Evolutionary conservation across 352 stramenopile genomes (phyloP), one percentile per base, ranked within the genome.

Genomic region (Globisporangium alternatum): DNA sequence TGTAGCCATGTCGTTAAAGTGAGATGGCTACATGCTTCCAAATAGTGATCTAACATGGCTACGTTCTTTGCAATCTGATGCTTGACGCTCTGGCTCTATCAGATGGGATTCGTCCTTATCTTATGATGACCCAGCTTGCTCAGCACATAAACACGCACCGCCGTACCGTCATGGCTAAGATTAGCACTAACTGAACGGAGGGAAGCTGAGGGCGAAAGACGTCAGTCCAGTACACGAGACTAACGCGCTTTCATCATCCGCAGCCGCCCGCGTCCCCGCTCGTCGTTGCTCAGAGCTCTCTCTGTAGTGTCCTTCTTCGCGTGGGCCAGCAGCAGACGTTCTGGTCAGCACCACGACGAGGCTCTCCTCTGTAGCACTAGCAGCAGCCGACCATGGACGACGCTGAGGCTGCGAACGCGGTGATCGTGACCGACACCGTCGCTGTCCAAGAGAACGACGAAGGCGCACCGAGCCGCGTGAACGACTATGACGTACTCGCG

Each of bases 351-450:
- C 21, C 6, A 35, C 22, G 6, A n/a, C 47, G 47, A 6, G 13
- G 22, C 2, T 30, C 17, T 33, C 35, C 17, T 33, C 35, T 17
- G 35, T 41, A 41, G 9, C 13, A 39, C 2, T 22, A 5, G 25
- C 1, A 19, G 31, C 5, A 9, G 15, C 19, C 4, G 15, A 21
- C 3, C 13, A 57, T 60, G 54, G 22, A 5, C 9, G 35, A n/a
- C 33, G 5, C 33, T 8, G 2, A 19, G 17, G 15, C 12, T 0
- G 19, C 10, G 54, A 76, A 69, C 33, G 19, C n/a, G 3, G 84
- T 91, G 67, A 89, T 89, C 30, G 81, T 90, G 72, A 91, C 84
- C 22, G 76, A 83, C 22, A 71, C 70, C 22, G 81, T 76, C 2
- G 74, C 84, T 10, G 83, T 91, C 9, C 70, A 90, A 53, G 70